Conservation (phyloP, 164 flowering plant genomes). For the Umbellularia californica region DNA sequence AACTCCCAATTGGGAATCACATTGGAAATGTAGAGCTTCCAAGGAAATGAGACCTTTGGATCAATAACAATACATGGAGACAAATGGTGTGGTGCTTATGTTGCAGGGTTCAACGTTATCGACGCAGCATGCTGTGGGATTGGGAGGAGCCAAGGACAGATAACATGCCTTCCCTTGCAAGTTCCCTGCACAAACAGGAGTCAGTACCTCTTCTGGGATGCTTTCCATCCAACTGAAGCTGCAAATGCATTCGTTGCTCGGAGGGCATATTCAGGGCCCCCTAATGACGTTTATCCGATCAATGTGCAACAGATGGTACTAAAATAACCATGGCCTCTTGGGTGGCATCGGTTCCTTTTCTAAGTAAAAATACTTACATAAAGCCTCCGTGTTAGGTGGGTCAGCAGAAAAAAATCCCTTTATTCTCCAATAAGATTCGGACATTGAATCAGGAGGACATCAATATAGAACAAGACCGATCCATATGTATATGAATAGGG, state of each 20-base stretch:
- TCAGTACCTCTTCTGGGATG: constrained; percentile 70
- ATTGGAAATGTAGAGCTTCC: no score
- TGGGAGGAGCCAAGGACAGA: constrained; percentile 47
- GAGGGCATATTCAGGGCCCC: constrained; percentile 50
- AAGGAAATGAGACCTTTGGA: no score
- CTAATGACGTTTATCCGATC: constrained; percentile 52
- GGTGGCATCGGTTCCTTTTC: no score
- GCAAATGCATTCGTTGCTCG: constrained; percentile 47
- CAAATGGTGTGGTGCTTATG: neutral
- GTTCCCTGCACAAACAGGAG: constrained; percentile 55
- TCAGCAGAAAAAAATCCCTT: no score
- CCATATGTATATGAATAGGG: no score
- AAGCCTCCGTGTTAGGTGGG: no score
- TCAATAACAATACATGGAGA: neutral
- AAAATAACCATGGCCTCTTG: constrained; percentile 8
- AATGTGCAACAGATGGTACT: constrained; percentile 60
- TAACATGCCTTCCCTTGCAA: constrained; percentile 50
- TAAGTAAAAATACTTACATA: no score
- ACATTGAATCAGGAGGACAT: no score
- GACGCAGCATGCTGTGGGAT: constrained; percentile 64
- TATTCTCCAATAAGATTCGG: no score
- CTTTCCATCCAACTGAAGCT: constrained; percentile 63
- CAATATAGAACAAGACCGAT: no score
- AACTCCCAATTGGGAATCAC: no score
- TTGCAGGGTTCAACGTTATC: constrained; percentile 47